Evolutionary conservation across 2,329 filamentous ascomycete genomes (phyloP).

Genomic region (Coccinonectria pachysandricola): DNA sequence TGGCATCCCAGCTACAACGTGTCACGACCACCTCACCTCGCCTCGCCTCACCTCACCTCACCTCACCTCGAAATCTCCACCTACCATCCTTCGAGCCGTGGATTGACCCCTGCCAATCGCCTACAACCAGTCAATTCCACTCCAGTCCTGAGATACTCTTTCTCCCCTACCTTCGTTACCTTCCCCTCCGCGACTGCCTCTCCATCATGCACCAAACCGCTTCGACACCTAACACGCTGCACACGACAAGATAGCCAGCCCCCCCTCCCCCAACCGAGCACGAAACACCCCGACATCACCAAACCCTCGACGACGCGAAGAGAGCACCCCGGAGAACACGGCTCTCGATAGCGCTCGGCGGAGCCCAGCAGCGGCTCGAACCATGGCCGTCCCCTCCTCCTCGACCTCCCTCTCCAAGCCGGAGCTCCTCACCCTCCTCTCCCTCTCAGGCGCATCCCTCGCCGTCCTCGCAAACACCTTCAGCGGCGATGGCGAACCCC

Average conservation of each 20-base stretch:
- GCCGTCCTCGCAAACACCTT: slow-evolving; percentile 73
- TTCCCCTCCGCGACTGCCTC: too few species aligned
- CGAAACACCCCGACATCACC: slow-evolving; percentile 15
- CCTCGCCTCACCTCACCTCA: too few species aligned
- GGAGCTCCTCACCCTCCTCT: slow-evolving; percentile 46
- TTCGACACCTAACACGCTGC: too few species aligned
- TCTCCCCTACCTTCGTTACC: too few species aligned
- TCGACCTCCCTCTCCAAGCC: slow-evolving; percentile 34
- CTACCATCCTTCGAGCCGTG: too few species aligned
- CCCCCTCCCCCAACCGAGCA: slow-evolving; percentile 1
- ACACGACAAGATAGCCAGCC: not conserved
- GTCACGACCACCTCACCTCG: too few species aligned
- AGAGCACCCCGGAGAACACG: not conserved
- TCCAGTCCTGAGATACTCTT: too few species aligned
- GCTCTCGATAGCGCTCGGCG: not conserved
- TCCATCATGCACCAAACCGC: too few species aligned
- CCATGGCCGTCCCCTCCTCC: slow-evolving; percentile 10
- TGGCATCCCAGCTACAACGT: too few species aligned
- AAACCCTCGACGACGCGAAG: slow-evolving; percentile 1
- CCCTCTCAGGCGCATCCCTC: slow-evolving; percentile 58
- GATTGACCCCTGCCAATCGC: too few species aligned
- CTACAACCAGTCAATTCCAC: too few species aligned
- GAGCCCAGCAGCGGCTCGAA: not conserved
- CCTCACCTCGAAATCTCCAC: too few species aligned
- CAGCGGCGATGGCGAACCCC: slow-evolving; percentile 74